These are phyloP conservation scores for Amylostereum areolatum DNA, from an alignment of 1,284 basidiomycete genomes.

Conservation along the genomic window DNA sequence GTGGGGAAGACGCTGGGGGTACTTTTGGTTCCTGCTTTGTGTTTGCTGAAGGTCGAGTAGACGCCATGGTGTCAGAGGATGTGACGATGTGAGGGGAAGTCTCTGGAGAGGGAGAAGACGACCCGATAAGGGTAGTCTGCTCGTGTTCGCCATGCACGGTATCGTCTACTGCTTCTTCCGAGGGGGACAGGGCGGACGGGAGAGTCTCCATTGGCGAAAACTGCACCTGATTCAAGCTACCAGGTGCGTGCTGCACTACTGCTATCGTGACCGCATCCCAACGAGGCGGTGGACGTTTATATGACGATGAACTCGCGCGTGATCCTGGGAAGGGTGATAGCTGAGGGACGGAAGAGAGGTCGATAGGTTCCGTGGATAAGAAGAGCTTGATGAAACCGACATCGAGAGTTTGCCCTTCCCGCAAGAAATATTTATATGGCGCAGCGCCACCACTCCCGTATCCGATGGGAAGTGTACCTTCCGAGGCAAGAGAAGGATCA, in stretches of 20 bases:
- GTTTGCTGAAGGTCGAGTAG: no score
- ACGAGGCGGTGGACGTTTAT: neutral
- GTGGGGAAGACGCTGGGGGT: no score
- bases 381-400: constrained; percentile 1
- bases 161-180: no score
- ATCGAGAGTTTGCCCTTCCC: neutral
- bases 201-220: no score
- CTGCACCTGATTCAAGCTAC: no score
- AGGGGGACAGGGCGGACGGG: no score
- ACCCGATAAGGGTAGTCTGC: no score
- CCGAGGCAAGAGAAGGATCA: neutral
- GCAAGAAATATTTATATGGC: neutral
- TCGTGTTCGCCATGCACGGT: no score
- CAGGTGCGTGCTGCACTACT: neutral
- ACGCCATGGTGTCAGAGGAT: no score
- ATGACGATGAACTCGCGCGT: neutral
- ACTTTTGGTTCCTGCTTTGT: no score
- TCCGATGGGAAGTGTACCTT: neutral
- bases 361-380: neutral
- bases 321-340: neutral
- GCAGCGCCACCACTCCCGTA: neutral
- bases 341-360: neutral
- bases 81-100: no score
- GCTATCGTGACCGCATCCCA: constrained; percentile 1
- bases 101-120: no score